Conservation (phyloP, 495 filamentous ascomycete species). For the Xylaria scruposa region DNA sequence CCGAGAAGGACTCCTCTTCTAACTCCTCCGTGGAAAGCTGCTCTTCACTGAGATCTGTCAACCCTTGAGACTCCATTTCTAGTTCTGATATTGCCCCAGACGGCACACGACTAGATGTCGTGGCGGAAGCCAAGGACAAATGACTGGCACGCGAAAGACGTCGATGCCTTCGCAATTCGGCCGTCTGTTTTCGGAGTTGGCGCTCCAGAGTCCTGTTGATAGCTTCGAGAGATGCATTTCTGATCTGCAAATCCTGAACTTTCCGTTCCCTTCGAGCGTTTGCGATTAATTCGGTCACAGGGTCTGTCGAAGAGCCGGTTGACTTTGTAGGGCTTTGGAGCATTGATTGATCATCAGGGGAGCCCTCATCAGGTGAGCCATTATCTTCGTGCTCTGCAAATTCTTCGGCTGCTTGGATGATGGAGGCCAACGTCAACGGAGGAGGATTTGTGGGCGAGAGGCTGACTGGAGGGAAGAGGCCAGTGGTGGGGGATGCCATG, state of each 20-base stretch:
- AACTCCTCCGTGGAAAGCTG: constrained; percentile 50
- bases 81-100: constrained; percentile 39
- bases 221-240: constrained; percentile 93
- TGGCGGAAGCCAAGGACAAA: constrained; percentile 57
- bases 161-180: constrained; percentile 83
- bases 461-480: constrained; percentile 32
- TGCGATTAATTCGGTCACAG: constrained; percentile 71
- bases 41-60: constrained; percentile 63
- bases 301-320: constrained; percentile 51
- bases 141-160: constrained; percentile 80
- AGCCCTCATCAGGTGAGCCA: constrained; percentile 27
- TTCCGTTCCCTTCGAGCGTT: constrained; percentile 92
- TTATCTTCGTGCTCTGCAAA: constrained; percentile 42
- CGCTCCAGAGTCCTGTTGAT: constrained; percentile 94
- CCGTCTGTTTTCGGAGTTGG: constrained; percentile 87
- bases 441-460: constrained; percentile 36
- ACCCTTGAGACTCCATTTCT: constrained; percentile 37
- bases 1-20: constrained; percentile 40
- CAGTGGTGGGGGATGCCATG: constrained; percentile 27
- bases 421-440: constrained; percentile 48
- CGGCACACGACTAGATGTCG: constrained; percentile 31
- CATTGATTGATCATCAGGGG: constrained; percentile 35
- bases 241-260: constrained; percentile 97
- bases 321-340: constrained; percentile 61
- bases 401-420: constrained; percentile 59